Conservation (phyloP, 805 yeast genomes). For the Schizosaccharomyces pombe region DNA sequence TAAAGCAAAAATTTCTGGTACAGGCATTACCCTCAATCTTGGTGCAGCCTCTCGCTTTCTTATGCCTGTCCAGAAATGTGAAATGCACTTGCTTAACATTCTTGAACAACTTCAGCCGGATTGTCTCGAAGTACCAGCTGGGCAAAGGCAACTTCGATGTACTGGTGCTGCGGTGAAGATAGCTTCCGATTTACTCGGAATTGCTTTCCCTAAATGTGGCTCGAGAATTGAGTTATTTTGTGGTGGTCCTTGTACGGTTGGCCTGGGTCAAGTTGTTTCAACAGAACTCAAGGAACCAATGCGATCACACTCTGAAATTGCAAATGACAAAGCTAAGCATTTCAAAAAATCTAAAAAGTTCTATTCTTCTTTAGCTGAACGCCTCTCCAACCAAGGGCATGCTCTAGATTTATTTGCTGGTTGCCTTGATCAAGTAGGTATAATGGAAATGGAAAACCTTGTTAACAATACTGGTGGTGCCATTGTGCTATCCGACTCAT, state of each 20-base stretch:
- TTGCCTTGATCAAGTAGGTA: constrained; percentile 87
- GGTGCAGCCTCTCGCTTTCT: constrained; percentile 26
- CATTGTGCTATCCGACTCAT: constrained; percentile 68
- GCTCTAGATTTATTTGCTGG: constrained; percentile 82
- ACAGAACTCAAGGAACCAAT: constrained; percentile 83
- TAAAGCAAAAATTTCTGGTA: neutral
- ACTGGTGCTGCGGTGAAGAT: constrained; percentile 82
- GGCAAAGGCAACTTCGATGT: constrained; percentile 62
- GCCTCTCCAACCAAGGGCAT: constrained; percentile 49
- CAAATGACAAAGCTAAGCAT: constrained; percentile 69
- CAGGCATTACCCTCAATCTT: constrained; percentile 5
- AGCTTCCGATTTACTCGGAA: constrained; percentile 61
- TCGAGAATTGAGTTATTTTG: constrained; percentile 75
- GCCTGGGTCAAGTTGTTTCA: constrained; percentile 84
- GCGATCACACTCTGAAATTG: constrained; percentile 90
- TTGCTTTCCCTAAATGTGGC: constrained; percentile 62
- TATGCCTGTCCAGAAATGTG: constrained; percentile 52
- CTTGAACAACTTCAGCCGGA: constrained; percentile 57
- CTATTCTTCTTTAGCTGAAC: constrained; percentile 49
- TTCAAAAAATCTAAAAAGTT: constrained; percentile 65
- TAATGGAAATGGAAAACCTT: constrained; percentile 74
- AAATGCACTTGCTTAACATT: constrained; percentile 55
- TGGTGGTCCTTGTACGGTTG: constrained; percentile 85
- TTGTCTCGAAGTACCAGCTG: constrained; percentile 67
- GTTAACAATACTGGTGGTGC: constrained; percentile 80